Conservation (phyloP, 1,284 basidiomycete genomes). For the Naganishia sp. region DNA sequence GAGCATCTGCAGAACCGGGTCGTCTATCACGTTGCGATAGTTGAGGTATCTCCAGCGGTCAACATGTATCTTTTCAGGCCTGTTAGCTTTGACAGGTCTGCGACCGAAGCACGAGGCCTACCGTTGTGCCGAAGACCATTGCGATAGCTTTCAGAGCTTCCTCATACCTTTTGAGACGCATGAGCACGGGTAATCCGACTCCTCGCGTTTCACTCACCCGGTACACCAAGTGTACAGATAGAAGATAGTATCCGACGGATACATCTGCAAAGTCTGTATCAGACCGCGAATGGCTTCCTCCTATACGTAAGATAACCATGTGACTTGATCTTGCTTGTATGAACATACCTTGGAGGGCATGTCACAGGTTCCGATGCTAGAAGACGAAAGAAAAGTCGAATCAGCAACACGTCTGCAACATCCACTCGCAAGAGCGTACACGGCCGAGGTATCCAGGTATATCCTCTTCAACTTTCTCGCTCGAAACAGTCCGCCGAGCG, state of each 20-base stretch:
- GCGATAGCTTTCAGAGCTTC: conserved; percentile 75
- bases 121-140: conserved; percentile 64
- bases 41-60: conserved; percentile 81
- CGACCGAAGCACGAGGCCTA: conserved; percentile 39
- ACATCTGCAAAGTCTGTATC: conserved; percentile 67
- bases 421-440: conserved; percentile 40
- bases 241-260: conserved; percentile 69
- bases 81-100: neutral
- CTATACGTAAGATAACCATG: conserved; percentile 53
- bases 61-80: conserved; percentile 68
- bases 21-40: conserved; percentile 56
- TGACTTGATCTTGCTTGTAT: neutral
- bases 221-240: conserved; percentile 92
- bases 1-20: conserved; percentile 67
- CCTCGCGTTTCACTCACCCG: conserved; percentile 58
- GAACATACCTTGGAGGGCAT: conserved; percentile 69
- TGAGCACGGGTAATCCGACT: neutral
- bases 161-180: conserved; percentile 61
- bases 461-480: conserved; percentile 65
- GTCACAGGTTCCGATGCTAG: conserved; percentile 59
- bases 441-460: conserved; percentile 72
- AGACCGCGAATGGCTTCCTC: conserved; percentile 67
- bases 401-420: neutral
- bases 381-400: conserved; percentile 16
- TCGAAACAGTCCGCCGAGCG: conserved; percentile 16